A percentile compares a stretch with the other conserved stretches of the same genome.
phyloP scores from a whole-genome alignment of 352 stramenopile genomes.

The Plasmopara muralis region DNA sequence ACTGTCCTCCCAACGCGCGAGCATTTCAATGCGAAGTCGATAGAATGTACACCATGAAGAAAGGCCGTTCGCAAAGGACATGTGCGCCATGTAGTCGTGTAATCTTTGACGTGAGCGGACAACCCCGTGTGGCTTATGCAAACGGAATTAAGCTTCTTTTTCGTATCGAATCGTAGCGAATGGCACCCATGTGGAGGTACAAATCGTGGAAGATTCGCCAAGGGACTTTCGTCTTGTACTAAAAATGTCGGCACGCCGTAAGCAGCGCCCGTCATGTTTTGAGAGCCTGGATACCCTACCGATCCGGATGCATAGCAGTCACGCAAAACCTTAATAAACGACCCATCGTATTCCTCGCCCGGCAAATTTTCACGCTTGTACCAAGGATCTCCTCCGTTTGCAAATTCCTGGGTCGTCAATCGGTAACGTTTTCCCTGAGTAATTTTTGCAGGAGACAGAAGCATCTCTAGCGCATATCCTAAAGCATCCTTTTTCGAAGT shows the following conservation, averaged over 20 bases:
- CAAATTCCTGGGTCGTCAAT: conserved; percentile 81
- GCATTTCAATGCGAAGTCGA: conserved; percentile 80
- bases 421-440: conserved; percentile 83
- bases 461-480: conserved; percentile 68
- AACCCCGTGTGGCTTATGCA: conserved; percentile 70
- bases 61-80: conserved; percentile 58
- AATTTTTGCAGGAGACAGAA: conserved; percentile 46
- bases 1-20: conserved; percentile 46
- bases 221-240: conserved; percentile 66
- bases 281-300: conserved; percentile 73
- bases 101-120: conserved; percentile 48
- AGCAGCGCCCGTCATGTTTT: conserved; percentile 77
- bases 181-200: conserved; percentile 48
- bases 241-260: conserved; percentile 84
- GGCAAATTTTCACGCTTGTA: conserved; percentile 87
- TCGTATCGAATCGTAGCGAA: conserved; percentile 55
- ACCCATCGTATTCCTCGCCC: conserved; percentile 81
- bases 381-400: conserved; percentile 82
- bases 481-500: conserved; percentile 62
- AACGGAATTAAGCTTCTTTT: conserved; percentile 52
- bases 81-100: conserved; percentile 50
- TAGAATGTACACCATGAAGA: conserved; percentile 57
- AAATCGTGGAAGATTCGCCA: conserved; percentile 58
- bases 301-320: conserved; percentile 84
- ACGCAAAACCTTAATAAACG: conserved; percentile 81